These are phyloP conservation scores for Diaporthe sp. DNA, from an alignment of 2,329 filamentous ascomycete species.

Conservation along the genomic window DNA sequence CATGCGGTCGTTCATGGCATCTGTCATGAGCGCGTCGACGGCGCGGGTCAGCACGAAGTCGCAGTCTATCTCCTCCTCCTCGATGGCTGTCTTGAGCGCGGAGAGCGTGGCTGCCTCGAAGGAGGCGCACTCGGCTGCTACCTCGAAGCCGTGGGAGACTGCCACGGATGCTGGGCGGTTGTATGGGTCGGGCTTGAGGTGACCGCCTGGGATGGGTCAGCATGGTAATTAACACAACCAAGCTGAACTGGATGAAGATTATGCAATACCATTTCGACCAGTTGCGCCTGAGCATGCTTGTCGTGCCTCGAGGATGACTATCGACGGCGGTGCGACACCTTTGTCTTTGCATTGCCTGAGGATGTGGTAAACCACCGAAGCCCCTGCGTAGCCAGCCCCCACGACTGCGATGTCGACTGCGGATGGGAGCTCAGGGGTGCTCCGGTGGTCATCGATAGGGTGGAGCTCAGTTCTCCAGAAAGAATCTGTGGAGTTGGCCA, in stretches of 20 bases:
- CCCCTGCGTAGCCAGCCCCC: conserved; percentile 62
- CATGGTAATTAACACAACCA: too few relatives aligned
- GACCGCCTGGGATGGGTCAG: conserved; percentile 42
- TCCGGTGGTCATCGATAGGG: conserved; percentile 57
- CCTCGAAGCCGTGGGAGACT: conserved; percentile 46
- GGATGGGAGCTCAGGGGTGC: conserved; percentile 53
- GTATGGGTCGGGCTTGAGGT: conserved; percentile 54
- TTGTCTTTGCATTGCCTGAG: conserved; percentile 43
- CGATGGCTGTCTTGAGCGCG: conserved; percentile 54
- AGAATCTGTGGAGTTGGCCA: conserved; percentile 48
- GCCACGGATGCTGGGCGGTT: conserved; percentile 45
- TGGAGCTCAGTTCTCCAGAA: conserved; percentile 60
- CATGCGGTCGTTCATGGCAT: conserved; percentile 44
- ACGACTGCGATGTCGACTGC: conserved; percentile 61
- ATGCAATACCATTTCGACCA: conserved; percentile 52
- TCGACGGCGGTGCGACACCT: conserved; percentile 39
- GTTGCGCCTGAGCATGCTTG: conserved; percentile 55
- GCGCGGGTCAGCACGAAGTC: conserved; percentile 59
- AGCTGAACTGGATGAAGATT: too few relatives aligned
- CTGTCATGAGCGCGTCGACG: conserved; percentile 55
- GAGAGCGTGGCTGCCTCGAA: conserved; percentile 49
- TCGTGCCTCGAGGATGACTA: conserved; percentile 53
- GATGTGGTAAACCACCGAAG: conserved; percentile 59
- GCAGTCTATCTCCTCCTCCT: conserved; percentile 57
- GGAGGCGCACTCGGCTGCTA: conserved; percentile 48